These are phyloP conservation scores for Kalaharituber pfeilii DNA, from an alignment of 2,329 filamentous ascomycete species.

Conservation along the genomic window DNA sequence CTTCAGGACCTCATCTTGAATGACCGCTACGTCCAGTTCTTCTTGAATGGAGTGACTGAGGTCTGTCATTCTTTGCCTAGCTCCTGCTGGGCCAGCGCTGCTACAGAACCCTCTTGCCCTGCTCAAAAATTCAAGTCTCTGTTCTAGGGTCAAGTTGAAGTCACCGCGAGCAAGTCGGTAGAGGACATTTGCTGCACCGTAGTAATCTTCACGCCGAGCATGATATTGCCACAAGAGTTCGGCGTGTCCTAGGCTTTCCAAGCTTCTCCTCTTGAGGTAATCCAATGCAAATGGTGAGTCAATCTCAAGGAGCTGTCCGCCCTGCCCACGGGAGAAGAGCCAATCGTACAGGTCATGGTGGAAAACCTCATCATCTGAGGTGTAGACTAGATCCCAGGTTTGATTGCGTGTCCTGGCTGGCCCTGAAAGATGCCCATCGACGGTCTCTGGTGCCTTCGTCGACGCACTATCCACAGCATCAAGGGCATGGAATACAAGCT, in stretches of 20 bases:
- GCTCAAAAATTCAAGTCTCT: constrained; percentile 75
- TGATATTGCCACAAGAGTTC: constrained; percentile 90
- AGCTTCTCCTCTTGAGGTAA: constrained; percentile 64
- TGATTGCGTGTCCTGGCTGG: constrained; percentile 65
- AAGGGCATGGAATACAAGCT: constrained; percentile 71
- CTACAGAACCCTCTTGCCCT: constrained; percentile 84
- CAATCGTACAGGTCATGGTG: constrained; percentile 94
- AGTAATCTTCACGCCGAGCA: constrained; percentile 65
- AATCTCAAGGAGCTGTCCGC: constrained; percentile 67
- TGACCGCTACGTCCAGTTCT: constrained; percentile 78
- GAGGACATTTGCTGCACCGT: constrained; percentile 76
- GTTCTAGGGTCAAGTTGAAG: constrained; percentile 61
- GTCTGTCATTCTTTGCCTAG: constrained; percentile 65
- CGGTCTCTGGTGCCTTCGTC: constrained; percentile 47
- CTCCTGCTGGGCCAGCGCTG: constrained; percentile 58
- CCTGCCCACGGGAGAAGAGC: constrained; percentile 76
- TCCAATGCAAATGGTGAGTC: constrained; percentile 71
- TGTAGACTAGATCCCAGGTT: constrained; percentile 78
- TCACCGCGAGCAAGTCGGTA: constrained; percentile 65
- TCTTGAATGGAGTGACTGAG: constrained; percentile 72
- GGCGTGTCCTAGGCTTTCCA: constrained; percentile 56
- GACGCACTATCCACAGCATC: constrained; percentile 56
- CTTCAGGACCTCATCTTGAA: constrained; percentile 80
- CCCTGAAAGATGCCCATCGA: constrained; percentile 62
- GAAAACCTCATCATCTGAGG: constrained; percentile 81